These are phyloP conservation scores for Colletotrichum neosansevieriae DNA, from an alignment of 2,329 filamentous ascomycete genomes.

Conservation along the genomic window DNA sequence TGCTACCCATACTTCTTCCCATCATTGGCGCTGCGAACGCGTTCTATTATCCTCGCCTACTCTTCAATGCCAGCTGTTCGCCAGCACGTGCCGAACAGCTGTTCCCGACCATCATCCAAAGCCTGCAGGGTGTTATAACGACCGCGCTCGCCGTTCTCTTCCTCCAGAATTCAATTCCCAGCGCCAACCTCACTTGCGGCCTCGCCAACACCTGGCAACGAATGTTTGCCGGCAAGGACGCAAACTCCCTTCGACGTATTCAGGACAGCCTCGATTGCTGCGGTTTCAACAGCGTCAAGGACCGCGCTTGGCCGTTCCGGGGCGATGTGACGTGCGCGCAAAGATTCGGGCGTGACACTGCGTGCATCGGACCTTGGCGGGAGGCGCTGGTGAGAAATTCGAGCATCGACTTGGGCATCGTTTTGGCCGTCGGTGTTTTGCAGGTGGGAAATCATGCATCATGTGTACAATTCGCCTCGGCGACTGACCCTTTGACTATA, in stretches of 20 bases:
- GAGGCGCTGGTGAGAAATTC: conserved; percentile 64
- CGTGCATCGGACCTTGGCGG: conserved; percentile 70
- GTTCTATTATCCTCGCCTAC: conserved; percentile 50
- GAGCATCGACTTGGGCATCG: conserved; percentile 67
- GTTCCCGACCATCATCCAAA: conserved; percentile 50
- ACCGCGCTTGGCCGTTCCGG: conserved; percentile 74
- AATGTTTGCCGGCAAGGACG: conserved; percentile 66
- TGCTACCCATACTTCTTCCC: conserved; percentile 55
- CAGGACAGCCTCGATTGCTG: conserved; percentile 77
- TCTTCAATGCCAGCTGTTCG: conserved; percentile 42
- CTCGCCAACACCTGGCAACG: conserved; percentile 68
- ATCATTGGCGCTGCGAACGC: conserved; percentile 54
- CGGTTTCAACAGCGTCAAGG: conserved; percentile 67
- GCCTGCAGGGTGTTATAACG: conserved; percentile 56
- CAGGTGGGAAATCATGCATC: conserved; percentile 59
- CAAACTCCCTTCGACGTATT: conserved; percentile 64
- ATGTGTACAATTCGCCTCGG: not conserved
- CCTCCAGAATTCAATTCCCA: conserved; percentile 50
- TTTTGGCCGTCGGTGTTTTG: conserved; percentile 64
- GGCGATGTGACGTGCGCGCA: conserved; percentile 55
- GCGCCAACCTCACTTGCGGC: conserved; percentile 59
- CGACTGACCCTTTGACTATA: not conserved
- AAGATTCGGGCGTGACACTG: conserved; percentile 57
- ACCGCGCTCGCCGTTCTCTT: conserved; percentile 60
- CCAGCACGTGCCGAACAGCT: conserved; percentile 34